phyloP scores from a whole-genome alignment of 2,329 filamentous ascomycete genomes.

The Lasiodiplodia hormozganensis region DNA sequence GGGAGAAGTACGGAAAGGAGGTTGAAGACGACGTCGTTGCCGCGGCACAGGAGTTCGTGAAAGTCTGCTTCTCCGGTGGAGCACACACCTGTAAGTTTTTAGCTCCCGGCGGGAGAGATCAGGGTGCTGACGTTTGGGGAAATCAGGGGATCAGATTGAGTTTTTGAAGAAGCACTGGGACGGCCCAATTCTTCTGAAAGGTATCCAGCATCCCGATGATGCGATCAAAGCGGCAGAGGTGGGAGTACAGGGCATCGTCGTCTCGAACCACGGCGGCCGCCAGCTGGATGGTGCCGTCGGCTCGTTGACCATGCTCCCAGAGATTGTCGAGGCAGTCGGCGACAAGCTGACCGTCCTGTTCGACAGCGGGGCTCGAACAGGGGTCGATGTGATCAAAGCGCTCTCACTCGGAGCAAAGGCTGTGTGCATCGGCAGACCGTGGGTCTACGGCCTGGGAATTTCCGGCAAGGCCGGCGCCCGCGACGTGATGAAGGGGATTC shows the following conservation, averaged over 20 bases:
- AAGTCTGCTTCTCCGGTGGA: constrained; percentile 49
- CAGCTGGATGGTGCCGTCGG: constrained; percentile 60
- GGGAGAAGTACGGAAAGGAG: constrained; percentile 49
- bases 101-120: too few species aligned
- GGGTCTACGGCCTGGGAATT: constrained; percentile 64
- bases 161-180: constrained; percentile 66
- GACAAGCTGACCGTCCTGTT: constrained; percentile 52
- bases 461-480: constrained; percentile 63
- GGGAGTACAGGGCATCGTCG: constrained; percentile 58
- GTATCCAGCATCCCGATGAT: constrained; percentile 60
- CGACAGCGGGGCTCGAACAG: constrained; percentile 59
- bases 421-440: constrained; percentile 64
- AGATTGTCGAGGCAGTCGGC: constrained; percentile 60
- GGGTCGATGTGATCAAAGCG: constrained; percentile 60
- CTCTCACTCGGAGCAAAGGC: constrained; percentile 63
- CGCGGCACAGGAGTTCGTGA: constrained; percentile 38
- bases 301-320: constrained; percentile 61
- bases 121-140: background rate
- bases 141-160: constrained; percentile 64
- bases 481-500: constrained; percentile 35
- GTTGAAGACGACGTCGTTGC: constrained; percentile 50
- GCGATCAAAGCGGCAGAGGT: constrained; percentile 53
- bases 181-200: constrained; percentile 69
- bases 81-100: constrained; percentile 47
- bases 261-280: constrained; percentile 62